phyloP scores from a whole-genome alignment of 176 grass and related monocot genomes.

The Musa schizocarpa region DNA sequence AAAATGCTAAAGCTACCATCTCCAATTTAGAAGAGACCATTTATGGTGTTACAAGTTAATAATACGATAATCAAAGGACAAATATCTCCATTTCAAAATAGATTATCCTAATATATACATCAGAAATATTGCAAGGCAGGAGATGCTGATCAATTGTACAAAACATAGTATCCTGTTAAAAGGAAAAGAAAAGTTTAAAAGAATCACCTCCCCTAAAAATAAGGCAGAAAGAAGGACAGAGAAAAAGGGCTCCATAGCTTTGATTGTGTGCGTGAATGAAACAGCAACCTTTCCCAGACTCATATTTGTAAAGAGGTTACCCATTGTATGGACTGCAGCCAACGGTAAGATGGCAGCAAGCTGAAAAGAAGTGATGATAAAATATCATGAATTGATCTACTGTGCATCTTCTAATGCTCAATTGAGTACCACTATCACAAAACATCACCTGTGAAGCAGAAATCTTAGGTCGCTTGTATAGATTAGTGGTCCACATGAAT shows the following conservation, averaged over 20 bases:
- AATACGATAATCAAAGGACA: background rate
- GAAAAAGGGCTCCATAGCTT: constrained; percentile 87
- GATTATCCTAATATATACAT: too few species aligned
- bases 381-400: constrained; percentile 2
- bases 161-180: too few species aligned
- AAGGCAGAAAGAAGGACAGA: constrained; percentile 63
- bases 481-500: constrained; percentile 43
- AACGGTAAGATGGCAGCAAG: constrained; percentile 49
- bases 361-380: constrained; percentile 16
- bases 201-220: constrained; percentile 61
- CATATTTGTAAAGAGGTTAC: constrained; percentile 77
- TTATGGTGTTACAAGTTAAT: background rate
- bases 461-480: constrained; percentile 52
- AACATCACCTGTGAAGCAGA: constrained; percentile 50
- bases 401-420: constrained; percentile 14
- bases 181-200: background rate
- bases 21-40: background rate
- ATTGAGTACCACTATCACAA: constrained; percentile 5
- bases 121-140: too few species aligned
- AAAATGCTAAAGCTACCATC: background rate
- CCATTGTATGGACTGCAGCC: constrained; percentile 60
- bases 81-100: background rate
- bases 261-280: constrained; percentile 74
- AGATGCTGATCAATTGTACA: too few species aligned
- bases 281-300: constrained; percentile 68